Evolutionary conservation across 2,329 filamentous ascomycete genomes (phyloP).

Genomic region (Hyphodiscus sp.): DNA sequence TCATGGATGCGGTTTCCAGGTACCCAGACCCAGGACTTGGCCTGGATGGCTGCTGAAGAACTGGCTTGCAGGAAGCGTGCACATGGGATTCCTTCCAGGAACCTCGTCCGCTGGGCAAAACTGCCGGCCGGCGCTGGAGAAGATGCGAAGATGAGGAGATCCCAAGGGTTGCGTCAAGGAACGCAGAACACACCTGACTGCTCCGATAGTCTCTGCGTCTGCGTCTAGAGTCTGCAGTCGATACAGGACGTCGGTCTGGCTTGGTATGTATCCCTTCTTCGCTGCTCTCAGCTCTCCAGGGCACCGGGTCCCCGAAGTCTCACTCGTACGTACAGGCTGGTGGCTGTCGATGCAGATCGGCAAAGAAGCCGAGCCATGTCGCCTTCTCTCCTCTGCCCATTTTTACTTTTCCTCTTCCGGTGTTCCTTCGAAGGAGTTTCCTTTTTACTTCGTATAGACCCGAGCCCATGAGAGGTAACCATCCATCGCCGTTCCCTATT

Average conservation of each 20-base stretch:
- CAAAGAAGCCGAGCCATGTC: background rate
- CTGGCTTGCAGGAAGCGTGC: background rate
- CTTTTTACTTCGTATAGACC: background rate
- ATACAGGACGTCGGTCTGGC: too few species aligned
- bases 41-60: background rate
- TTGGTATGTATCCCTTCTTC: too few species aligned
- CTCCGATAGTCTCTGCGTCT: background rate
- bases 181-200: background rate
- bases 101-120: too few species aligned
- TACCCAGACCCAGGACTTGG: too few species aligned
- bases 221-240: too few species aligned
- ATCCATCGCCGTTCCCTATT: background rate
- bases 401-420: background rate
- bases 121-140: background rate
- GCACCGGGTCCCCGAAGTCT: background rate
- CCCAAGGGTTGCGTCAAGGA: background rate
- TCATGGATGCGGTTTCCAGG: conserved; percentile 1
- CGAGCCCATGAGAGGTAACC: background rate
- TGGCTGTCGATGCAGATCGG: background rate
- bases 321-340: too few species aligned
- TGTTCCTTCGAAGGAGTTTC: background rate
- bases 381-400: too few species aligned
- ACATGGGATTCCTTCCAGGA: background rate
- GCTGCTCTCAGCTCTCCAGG: background rate
- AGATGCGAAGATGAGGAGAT: background rate